phyloP scores from a whole-genome alignment of 805 yeast genomes.

The Myxozyma neotropica region DNA sequence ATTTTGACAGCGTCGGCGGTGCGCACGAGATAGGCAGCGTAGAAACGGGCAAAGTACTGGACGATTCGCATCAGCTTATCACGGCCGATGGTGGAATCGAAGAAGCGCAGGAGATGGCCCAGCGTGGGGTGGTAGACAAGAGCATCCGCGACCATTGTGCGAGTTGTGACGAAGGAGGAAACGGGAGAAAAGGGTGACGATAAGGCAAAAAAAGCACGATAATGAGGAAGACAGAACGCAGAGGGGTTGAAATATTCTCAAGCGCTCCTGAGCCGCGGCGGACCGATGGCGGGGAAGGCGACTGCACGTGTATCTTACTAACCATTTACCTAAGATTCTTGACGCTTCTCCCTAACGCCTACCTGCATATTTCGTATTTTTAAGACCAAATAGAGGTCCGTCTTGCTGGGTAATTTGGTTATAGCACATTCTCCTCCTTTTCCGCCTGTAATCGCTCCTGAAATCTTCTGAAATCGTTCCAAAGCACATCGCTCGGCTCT shows the following conservation, averaged over 20 bases:
- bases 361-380: too few relatives aligned
- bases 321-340: background rate
- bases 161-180: background rate
- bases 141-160: constrained; percentile 71
- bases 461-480: too few relatives aligned
- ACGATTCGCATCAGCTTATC: constrained; percentile 78
- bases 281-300: constrained; percentile 5
- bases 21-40: constrained; percentile 62
- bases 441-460: too few relatives aligned
- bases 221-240: background rate
- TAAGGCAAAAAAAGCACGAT: background rate
- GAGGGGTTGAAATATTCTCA: background rate
- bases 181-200: background rate
- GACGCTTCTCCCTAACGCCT: too few relatives aligned
- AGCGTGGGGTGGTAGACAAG: constrained; percentile 74
- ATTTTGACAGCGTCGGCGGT: constrained; percentile 52
- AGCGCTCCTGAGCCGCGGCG: constrained; percentile 4
- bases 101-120: constrained; percentile 59
- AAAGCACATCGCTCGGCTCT: background rate
- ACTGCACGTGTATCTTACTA: background rate
- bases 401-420: background rate
- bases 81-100: constrained; percentile 72
- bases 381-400: too few relatives aligned
- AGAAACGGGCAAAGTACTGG: constrained; percentile 78
- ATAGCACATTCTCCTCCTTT: background rate